Percentiles rank a stretch among this genome's conserved stretches.
Evolutionary conservation across 2,329 filamentous ascomycete species (phyloP).

Genomic region (Ophiocordyceps robertsii): DNA sequence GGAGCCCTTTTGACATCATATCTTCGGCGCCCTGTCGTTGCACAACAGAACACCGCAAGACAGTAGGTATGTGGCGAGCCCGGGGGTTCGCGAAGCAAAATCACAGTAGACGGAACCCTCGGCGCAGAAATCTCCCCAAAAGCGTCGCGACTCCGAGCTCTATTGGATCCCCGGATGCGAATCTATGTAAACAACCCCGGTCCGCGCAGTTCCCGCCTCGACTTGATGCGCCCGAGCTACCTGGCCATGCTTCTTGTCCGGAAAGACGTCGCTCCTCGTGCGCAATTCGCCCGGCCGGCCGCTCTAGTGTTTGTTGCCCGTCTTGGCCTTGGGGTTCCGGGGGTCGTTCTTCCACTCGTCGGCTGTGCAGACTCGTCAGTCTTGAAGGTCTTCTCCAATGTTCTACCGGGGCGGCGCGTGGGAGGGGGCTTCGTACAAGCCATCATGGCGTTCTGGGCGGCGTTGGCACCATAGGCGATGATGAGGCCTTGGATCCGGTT

Average conservation of each 20-base stretch:
- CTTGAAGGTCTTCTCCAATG: background rate
- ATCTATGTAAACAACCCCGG: too few relatives aligned
- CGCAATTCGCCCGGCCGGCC: slow-evolving; percentile 8
- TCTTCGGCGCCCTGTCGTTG: too few relatives aligned
- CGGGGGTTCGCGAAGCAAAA: too few relatives aligned
- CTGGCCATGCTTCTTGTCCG: slow-evolving; percentile 4
- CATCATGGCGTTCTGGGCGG: slow-evolving; percentile 63
- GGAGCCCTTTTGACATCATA: too few relatives aligned
- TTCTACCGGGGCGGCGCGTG: background rate
- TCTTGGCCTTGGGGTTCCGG: slow-evolving; percentile 58
- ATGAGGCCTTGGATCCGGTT: slow-evolving; percentile 49
- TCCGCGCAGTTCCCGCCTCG: too few relatives aligned
- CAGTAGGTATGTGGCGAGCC: too few relatives aligned
- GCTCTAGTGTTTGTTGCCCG: slow-evolving; percentile 29
- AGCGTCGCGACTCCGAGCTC: too few relatives aligned
- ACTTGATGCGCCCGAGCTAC: background rate
- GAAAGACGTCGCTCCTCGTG: background rate
- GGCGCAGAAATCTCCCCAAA: too few relatives aligned
- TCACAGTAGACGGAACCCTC: too few relatives aligned
- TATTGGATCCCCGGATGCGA: too few relatives aligned
- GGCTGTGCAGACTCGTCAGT: slow-evolving; percentile 36
- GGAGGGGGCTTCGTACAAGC: slow-evolving; percentile 42
- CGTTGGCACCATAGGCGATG: slow-evolving; percentile 86
- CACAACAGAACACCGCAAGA: too few relatives aligned
- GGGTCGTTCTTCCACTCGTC: slow-evolving; percentile 97